These are phyloP conservation scores for Boletellus emodensis DNA, from an alignment of 768 basidiomycete genomes.

Conservation along the genomic window DNA sequence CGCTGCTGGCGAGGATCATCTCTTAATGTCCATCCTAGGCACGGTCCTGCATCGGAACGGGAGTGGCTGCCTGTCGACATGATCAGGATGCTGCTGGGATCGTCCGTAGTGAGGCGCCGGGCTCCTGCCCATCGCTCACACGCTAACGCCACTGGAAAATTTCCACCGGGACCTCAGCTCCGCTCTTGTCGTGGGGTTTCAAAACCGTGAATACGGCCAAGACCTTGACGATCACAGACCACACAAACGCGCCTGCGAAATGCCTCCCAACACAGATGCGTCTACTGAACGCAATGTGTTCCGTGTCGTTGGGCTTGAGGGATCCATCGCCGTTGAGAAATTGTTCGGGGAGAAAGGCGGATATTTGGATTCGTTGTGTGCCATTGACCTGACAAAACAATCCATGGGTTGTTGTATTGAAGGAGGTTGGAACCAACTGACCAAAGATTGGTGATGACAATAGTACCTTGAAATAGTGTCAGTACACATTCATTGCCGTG, in stretches of 20 bases:
- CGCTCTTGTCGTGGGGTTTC: conserved; percentile 5
- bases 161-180: conserved; percentile 3
- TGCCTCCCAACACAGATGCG: conserved; percentile 21
- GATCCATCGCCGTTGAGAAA: conserved; percentile 28
- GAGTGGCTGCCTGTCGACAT: neutral
- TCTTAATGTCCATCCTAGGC: conserved; percentile 1
- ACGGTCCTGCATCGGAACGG: conserved; percentile 1
- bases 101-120: neutral
- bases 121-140: neutral
- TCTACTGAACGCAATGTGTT: conserved; percentile 9
- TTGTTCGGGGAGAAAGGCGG: conserved; percentile 35
- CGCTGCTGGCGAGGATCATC: neutral
- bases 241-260: conserved; percentile 10
- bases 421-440: neutral
- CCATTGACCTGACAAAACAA: conserved; percentile 7
- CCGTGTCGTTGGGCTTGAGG: neutral
- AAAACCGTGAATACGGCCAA: conserved; percentile 6
- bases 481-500: neutral
- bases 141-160: neutral
- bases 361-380: conserved; percentile 24
- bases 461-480: neutral
- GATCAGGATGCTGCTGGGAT: neutral
- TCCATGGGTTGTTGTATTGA: neutral
- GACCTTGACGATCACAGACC: conserved; percentile 7
- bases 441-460: neutral